Base-by-base conservation (phyloP, 2,329 filamentous ascomycete species). In the Exophiala sp. region DNA sequence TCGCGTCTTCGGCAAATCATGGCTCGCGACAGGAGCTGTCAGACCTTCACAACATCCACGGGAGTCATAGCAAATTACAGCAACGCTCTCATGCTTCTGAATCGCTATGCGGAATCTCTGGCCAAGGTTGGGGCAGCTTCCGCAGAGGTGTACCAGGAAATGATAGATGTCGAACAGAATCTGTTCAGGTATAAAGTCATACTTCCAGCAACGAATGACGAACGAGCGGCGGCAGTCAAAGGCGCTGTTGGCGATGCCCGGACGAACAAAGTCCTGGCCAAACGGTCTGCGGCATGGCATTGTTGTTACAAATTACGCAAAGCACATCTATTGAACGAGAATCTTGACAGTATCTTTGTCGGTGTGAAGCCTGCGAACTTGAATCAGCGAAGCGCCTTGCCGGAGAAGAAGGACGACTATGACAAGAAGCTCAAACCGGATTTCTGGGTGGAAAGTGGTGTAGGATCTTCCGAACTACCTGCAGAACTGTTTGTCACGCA, bases 271-370 rank as follows among this genome's bases (percentile, higher is more conserved):
- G 75, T 82, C 23, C 70, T 85, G 14, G 91, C 93, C 3, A 94
- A 93, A 66, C 88, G 87, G 57, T 88, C 90, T 0, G 91, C 90
- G 2, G 91, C 93, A 0, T 97, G 91, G 64, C 80, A 89, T 62
- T 80, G 85, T 43, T 96, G 90, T 62, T 65, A 88, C 1, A 65
- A 81, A 54, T 74, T 98, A 13, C 74, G 83, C 41, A 73, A 79
- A 51, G 76, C 77, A 46, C 78, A 78, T 1, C 81, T 84, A 52
- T 73, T 98, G 3, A 80, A 96, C 62, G 76, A 82, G 0, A 73
- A 88, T 63, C 73, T 97, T 2, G 77, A 87, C 48, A 87, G 93
- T 0, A 79, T 78, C 0, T 86, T 87, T 53, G 74, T 75, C 16
- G 91, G 85, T 63, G 74, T 76, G 32, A 73, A 93, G 0, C 90